phyloP scores from a whole-genome alignment of 208 protist species.

The Crithidia mellificae region DNA sequence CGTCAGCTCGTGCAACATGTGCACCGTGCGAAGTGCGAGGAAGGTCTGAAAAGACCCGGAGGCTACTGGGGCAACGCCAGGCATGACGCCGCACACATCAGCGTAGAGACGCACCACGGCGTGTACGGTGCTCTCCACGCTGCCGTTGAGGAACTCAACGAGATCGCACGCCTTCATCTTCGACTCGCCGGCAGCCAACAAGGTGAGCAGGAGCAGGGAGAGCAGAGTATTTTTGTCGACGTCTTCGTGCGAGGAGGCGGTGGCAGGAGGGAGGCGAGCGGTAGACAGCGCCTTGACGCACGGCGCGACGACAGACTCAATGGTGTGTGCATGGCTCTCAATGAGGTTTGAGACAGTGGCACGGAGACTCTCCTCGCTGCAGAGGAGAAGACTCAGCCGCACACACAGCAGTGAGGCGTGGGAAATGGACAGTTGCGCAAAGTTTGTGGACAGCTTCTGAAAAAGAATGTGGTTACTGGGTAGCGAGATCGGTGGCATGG shows the following conservation, averaged over 20 bases:
- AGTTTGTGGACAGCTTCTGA: slow-evolving; percentile 17
- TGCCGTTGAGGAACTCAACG: slow-evolving; percentile 21
- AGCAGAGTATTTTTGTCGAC: slow-evolving; percentile 3
- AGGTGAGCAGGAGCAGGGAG: slow-evolving; percentile 18
- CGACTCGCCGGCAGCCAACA: slow-evolving; percentile 13
- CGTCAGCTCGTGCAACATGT: slow-evolving; percentile 36
- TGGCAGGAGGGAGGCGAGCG: not conserved
- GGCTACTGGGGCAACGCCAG: slow-evolving; percentile 16
- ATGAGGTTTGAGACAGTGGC: slow-evolving; percentile 12
- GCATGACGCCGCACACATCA: slow-evolving; percentile 22
- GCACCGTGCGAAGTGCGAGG: slow-evolving; percentile 25
- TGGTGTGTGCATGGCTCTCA: slow-evolving; percentile 8
- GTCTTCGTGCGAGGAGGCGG: not conserved
- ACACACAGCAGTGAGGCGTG: slow-evolving; percentile 14
- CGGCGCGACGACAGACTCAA: slow-evolving; percentile 10
- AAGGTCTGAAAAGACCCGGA: slow-evolving; percentile 15
- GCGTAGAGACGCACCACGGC: slow-evolving; percentile 16
- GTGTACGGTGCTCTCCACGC: slow-evolving; percentile 11
- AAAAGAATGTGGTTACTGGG: slow-evolving; percentile 18
- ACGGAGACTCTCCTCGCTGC: slow-evolving; percentile 4
- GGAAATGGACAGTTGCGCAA: not conserved
- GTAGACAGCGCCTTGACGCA: slow-evolving; percentile 14
- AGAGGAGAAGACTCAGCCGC: slow-evolving; percentile 22
- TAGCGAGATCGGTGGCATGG: slow-evolving; percentile 2
- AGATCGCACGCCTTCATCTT: slow-evolving; percentile 21